Base-by-base conservation (phyloP, 1,284 basidiomycete species). In the Ceratobasidium theobromae region DNA sequence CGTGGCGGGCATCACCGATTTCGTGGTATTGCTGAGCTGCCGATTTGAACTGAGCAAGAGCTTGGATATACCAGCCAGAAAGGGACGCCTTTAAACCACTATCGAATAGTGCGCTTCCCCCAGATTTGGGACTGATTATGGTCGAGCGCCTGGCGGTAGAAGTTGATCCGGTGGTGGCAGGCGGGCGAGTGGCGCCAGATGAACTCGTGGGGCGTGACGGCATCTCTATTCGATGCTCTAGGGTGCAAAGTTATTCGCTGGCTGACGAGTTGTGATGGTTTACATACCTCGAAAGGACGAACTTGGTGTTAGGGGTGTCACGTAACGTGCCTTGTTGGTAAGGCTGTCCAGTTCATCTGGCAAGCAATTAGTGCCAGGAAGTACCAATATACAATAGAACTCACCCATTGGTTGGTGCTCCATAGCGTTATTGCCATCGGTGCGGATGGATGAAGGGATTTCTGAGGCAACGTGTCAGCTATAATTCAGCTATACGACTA, bases 1-100 rank as follows among this genome's bases (percentile, higher is more conserved):
- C 60, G 21, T 38, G 48, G 8, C 32, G 60, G 9, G 12, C 21
- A 23, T 64, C 41, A 18, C 14, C 21, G 27, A 18, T 23, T 21
- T 64, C 48, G 38, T 45, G 60, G 25, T 33, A 49, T 14, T 64
- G 35, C 4, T 45, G 16, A 25, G 46, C 40, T 1, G 60, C 48
- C 14, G 35, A 25, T 12, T 53, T 48, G 32, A 64, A 53, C 16
- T 52, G 21, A 25, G 27, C 23, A 25, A 48, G 49, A 30, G 60
- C 60, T 4, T 52, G 38, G 1, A 12, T 11, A 35, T 53, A 64
- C 6, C 49, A 16, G 8, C 60, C 60, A 6, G 35, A 16, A n/a
- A 52, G 49, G 30, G 23, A 52, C 6, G 48, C 48, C 12, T 38
- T 30, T 16, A 64, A 12, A 8, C 60, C 60, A 23, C 9, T 38